A percentile compares a stretch with the other conserved stretches of the same genome.
Conservation (phyloP, 2,329 filamentous ascomycete genomes). For the Hypoxylon sp. region DNA sequence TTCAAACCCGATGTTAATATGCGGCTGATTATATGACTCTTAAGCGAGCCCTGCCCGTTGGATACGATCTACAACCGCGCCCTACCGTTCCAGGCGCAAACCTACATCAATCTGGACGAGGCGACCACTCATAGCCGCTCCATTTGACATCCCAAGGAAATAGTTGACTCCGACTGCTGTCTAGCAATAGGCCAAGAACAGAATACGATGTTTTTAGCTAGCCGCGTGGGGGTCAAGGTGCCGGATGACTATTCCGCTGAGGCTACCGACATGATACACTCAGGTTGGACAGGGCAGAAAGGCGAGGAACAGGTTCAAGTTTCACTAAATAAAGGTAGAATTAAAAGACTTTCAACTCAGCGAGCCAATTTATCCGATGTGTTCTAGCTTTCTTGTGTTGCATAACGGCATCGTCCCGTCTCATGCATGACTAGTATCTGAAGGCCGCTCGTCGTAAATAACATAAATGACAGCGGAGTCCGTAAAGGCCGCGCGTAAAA, state of each 20-base stretch:
- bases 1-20: not conserved
- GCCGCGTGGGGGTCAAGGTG: not conserved
- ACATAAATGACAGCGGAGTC: not conserved
- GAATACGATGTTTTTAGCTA: constrained; percentile 5
- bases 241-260: constrained; percentile 2
- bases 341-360: not conserved
- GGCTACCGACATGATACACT: constrained; percentile 12
- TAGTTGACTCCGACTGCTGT: not conserved
- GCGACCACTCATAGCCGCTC: not conserved
- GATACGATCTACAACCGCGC: not conserved
- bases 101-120: not conserved
- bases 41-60: not conserved
- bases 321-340: constrained; percentile 11
- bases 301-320: constrained; percentile 32
- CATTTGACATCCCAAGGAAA: not conserved
- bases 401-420: constrained; percentile 6
- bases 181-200: not conserved
- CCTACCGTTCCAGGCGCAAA: not conserved
- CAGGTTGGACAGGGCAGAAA: constrained; percentile 7
- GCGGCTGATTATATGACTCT: constrained; percentile 4
- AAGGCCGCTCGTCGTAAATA: not conserved
- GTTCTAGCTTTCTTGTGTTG: constrained; percentile 16
- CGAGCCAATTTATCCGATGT: constrained; percentile 1
- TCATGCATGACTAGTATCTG: constrained; percentile 1
- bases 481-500: not conserved